These are phyloP conservation scores for Colletotrichum nymphaeae DNA, from an alignment of 2,329 filamentous ascomycete species.

Conservation along the genomic window DNA sequence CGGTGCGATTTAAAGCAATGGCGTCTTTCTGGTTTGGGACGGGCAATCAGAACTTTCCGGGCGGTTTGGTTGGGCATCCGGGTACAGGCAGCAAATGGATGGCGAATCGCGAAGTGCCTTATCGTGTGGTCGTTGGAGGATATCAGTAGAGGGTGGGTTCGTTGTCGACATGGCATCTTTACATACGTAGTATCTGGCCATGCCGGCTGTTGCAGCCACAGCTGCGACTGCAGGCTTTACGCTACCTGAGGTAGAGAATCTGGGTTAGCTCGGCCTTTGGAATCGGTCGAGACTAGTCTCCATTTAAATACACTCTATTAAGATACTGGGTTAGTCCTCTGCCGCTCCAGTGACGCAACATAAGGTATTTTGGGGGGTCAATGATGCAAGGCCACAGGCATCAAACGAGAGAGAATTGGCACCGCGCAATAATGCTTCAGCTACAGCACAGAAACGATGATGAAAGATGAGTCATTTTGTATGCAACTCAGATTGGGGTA, in stretches of 20 bases:
- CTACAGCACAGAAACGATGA: background rate
- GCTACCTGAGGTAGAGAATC: background rate
- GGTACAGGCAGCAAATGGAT: constrained; percentile 14
- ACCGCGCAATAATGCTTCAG: too few relatives aligned
- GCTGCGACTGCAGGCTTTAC: constrained; percentile 12
- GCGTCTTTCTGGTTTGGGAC: constrained; percentile 32
- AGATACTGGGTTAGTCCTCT: background rate
- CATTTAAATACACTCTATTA: constrained; percentile 5
- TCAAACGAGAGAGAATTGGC: too few relatives aligned
- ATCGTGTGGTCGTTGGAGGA: background rate
- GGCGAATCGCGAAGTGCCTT: constrained; percentile 3
- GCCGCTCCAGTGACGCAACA: background rate
- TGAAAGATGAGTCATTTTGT: background rate
- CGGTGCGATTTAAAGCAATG: constrained; percentile 3
- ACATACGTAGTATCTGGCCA: background rate
- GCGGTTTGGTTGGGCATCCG: constrained; percentile 22
- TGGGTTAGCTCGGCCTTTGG: constrained; percentile 16
- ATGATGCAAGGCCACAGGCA: background rate
- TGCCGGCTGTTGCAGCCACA: constrained; percentile 2
- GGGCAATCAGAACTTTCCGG: constrained; percentile 14
- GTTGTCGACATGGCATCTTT: constrained; percentile 3
- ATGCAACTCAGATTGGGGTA: background rate
- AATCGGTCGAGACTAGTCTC: constrained; percentile 19
- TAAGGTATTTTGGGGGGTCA: background rate
- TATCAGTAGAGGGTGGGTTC: background rate